These are phyloP conservation scores for Piloderma croceum DNA, from an alignment of 768 basidiomycete species.

Conservation along the genomic window DNA sequence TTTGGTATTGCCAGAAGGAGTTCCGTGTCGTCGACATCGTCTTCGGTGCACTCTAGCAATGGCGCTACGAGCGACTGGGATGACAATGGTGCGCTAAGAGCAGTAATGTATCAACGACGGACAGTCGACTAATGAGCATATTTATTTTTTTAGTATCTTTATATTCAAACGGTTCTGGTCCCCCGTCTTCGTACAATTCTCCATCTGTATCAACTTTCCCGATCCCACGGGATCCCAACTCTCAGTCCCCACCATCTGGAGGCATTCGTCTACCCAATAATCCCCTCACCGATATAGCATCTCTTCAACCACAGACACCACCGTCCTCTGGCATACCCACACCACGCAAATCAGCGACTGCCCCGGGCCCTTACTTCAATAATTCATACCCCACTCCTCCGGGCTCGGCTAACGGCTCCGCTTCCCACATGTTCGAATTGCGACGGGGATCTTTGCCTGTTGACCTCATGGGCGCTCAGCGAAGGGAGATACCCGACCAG, in stretches of 20 bases:
- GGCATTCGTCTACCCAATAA: slow-evolving; percentile 73
- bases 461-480: no score
- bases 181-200: slow-evolving; percentile 41
- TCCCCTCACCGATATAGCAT: slow-evolving; percentile 64
- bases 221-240: slow-evolving; percentile 45
- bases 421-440: no score
- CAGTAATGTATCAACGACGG: no score
- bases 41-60: slow-evolving; percentile 49
- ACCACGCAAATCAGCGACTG: slow-evolving; percentile 28
- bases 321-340: slow-evolving; percentile 8
- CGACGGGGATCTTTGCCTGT: no score
- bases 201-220: slow-evolving; percentile 41
- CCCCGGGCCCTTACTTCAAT: slow-evolving; percentile 26
- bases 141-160: slow-evolving; percentile 23
- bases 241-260: slow-evolving; percentile 39
- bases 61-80: slow-evolving; percentile 73
- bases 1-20: slow-evolving; percentile 46
- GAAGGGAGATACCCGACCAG: no score
- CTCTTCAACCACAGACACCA: slow-evolving; percentile 27
- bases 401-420: no score
- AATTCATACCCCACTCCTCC: no score
- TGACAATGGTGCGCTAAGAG: slow-evolving; percentile 67
- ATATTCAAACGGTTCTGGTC: slow-evolving; percentile 54
- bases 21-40: slow-evolving; percentile 57
- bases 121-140: no score